phyloP scores from a whole-genome alignment of 495 filamentous ascomycete species.

The Beverwykella pulmonaria region DNA sequence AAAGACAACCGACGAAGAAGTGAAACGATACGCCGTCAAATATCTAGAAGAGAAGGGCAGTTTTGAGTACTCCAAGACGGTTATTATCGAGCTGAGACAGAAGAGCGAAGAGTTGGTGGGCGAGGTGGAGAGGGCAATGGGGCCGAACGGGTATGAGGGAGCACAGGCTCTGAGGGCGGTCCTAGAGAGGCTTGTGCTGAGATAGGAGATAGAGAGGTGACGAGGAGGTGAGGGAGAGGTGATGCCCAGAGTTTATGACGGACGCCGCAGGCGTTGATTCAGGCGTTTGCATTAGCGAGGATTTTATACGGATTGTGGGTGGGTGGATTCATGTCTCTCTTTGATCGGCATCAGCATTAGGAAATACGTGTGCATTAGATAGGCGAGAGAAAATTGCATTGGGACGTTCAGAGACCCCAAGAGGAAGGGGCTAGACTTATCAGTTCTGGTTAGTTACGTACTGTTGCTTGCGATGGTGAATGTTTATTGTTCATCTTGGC shows the following conservation, averaged over 20 bases:
- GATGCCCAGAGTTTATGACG: no score
- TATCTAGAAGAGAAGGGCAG: slow-evolving; percentile 91
- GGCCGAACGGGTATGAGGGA: slow-evolving; percentile 25
- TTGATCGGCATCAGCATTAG: background rate
- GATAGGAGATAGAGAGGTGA: no score
- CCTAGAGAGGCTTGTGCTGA: slow-evolving; percentile 23
- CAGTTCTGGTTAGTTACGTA: no score
- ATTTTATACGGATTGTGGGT: background rate
- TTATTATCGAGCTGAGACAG: slow-evolving; percentile 52
- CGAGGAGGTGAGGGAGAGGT: no score
- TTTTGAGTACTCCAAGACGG: slow-evolving; percentile 79
- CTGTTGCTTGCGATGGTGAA: no score
- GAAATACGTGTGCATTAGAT: background rate
- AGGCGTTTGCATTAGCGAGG: background rate
- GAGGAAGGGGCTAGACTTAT: no score
- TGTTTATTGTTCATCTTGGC: no score
- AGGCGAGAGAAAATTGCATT: no score
- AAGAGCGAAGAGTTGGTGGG: slow-evolving; percentile 27
- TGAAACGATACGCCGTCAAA: slow-evolving; percentile 87
- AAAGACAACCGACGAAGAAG: slow-evolving; percentile 79
- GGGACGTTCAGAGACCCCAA: no score
- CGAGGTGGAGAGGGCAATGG: slow-evolving; percentile 19
- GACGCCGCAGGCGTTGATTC: no score
- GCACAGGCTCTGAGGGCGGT: slow-evolving; percentile 23
- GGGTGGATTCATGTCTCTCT: background rate